Conservation (phyloP, 345 rosid species). For the Salix suchowensis region DNA sequence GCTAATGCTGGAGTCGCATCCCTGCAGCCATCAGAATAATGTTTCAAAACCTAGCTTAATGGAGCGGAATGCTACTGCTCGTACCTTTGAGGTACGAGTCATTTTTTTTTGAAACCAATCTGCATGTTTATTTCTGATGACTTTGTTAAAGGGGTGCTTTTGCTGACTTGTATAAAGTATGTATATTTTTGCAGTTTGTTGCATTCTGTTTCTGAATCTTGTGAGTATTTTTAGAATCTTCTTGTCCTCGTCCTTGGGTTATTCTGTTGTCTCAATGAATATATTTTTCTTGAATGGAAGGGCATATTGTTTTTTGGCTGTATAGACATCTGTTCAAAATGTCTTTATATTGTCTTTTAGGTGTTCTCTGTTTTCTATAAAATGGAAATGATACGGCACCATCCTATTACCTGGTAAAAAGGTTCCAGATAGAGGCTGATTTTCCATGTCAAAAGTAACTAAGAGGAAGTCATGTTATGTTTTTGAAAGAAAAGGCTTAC, state of each 20-base stretch:
- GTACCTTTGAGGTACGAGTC: conserved; percentile 40
- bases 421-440: background rate
- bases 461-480: background rate
- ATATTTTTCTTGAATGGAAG: background rate
- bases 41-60: conserved; percentile 37
- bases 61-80: conserved; percentile 52
- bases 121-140: background rate
- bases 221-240: too few species aligned
- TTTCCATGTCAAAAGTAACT: background rate
- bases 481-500: background rate
- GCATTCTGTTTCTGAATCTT: background rate
- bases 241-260: too few species aligned
- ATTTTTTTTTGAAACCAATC: background rate
- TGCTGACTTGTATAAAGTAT: background rate
- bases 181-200: background rate
- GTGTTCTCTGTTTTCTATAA: background rate
- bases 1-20: conserved; percentile 13
- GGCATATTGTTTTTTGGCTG: background rate
- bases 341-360: background rate
- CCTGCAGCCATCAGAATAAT: conserved; percentile 15
- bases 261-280: background rate
- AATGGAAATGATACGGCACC: background rate
- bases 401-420: background rate
- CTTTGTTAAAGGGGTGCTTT: background rate
- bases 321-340: background rate